Conservation (phyloP, 495 filamentous ascomycete species). For the Evernia prunastri region DNA sequence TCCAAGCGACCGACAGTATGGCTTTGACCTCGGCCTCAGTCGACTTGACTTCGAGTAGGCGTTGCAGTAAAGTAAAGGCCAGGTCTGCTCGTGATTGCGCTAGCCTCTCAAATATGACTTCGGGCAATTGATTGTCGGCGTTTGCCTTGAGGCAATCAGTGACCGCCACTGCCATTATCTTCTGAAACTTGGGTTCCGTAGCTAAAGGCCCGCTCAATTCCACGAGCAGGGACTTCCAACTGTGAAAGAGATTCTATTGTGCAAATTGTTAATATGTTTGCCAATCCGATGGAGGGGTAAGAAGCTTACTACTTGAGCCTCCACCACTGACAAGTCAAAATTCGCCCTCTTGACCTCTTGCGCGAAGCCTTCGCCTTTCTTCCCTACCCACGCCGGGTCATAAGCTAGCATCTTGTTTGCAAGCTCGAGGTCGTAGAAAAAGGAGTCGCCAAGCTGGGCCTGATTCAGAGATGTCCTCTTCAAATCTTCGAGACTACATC, state of each 20-base stretch:
- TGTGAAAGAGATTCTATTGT: constrained; percentile 63
- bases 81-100: constrained; percentile 67
- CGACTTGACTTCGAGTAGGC: constrained; percentile 59
- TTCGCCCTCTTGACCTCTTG: constrained; percentile 81
- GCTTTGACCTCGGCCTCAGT: constrained; percentile 52
- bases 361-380: constrained; percentile 60
- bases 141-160: constrained; percentile 68
- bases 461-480: constrained; percentile 62
- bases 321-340: constrained; percentile 80
- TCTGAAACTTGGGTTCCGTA: constrained; percentile 55
- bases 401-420: constrained; percentile 68
- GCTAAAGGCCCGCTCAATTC: constrained; percentile 70
- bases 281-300: neutral
- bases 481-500: constrained; percentile 64
- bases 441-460: constrained; percentile 59
- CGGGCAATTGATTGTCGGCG: constrained; percentile 54
- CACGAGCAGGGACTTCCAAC: constrained; percentile 83
- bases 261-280: constrained; percentile 27
- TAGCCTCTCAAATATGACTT: constrained; percentile 65
- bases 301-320: constrained; percentile 75
- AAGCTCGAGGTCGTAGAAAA: constrained; percentile 72
- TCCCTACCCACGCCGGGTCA: constrained; percentile 68
- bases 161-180: constrained; percentile 59
- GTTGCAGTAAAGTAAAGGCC: constrained; percentile 68
- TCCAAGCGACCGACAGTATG: constrained; percentile 61